phyloP scores from a whole-genome alignment of 78 protist genomes.

The Dictyostelium citrinum region DNA sequence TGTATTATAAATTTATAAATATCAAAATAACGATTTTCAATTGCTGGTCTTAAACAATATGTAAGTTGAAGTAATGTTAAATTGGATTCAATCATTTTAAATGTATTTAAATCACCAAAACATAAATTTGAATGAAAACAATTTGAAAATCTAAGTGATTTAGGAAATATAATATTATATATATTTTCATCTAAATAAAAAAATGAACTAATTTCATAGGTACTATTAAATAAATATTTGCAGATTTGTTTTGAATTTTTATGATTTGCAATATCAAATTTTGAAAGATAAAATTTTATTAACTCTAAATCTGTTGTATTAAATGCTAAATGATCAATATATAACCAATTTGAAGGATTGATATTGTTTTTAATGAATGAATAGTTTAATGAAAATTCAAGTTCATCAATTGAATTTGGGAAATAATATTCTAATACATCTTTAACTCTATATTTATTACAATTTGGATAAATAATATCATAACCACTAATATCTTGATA shows the following conservation, averaged over 20 bases:
- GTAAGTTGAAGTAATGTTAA: no score
- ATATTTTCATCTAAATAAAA: neutral
- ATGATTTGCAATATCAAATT: neutral
- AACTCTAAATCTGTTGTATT: neutral
- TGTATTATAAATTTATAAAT: neutral
- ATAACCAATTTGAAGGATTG: neutral
- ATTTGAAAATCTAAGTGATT: no score
- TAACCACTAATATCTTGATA: no score
- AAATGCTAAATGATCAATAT: neutral
- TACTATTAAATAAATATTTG: neutral
- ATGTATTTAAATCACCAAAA: neutral
- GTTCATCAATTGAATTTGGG: neutral
- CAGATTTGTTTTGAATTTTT: neutral
- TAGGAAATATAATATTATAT: no score
- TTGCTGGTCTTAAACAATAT: no score
- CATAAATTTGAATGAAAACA: no score
- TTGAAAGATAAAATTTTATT: neutral
- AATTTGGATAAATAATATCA: neutral
- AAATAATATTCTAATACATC: neutral
- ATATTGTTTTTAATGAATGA: neutral
- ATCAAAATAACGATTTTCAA: neutral
- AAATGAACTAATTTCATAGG: neutral
- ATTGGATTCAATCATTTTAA: neutral
- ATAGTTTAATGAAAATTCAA: neutral
- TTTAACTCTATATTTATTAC: neutral